A percentile compares a stretch with the other conserved stretches of the same genome.
Conservation (phyloP, 2,329 filamentous ascomycete species). For the Seiridium cupressi region DNA sequence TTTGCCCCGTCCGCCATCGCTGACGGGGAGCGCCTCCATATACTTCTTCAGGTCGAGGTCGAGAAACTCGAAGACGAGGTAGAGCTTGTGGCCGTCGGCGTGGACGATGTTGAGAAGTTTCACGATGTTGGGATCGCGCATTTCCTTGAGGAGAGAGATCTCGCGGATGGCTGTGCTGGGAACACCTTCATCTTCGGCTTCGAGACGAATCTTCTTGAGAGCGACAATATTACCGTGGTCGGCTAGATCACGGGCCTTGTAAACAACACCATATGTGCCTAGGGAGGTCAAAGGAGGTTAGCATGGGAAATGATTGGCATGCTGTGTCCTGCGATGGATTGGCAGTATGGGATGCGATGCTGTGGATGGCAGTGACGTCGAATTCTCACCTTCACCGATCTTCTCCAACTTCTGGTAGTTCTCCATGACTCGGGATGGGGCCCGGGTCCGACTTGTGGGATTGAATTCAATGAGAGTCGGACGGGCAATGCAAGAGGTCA, state of each 20-base stretch:
- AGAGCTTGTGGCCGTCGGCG: conserved; percentile 91
- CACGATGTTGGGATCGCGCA: conserved; percentile 90
- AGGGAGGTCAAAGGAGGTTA: neutral
- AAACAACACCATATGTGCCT: conserved; percentile 95
- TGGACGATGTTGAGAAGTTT: conserved; percentile 89
- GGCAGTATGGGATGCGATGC: neutral
- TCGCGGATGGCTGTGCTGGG: conserved; percentile 92
- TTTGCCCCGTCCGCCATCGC: conserved; percentile 82
- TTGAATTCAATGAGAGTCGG: neutral
- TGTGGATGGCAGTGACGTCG: too few species aligned
- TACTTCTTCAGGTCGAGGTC: conserved; percentile 94
- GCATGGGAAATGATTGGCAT: neutral
- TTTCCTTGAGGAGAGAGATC: conserved; percentile 91
- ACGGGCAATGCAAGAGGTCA: neutral
- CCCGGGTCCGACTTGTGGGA: neutral
- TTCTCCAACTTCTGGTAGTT: conserved; percentile 97
- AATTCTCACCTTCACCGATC: conserved; percentile 79
- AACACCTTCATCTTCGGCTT: conserved; percentile 92
- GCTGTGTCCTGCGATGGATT: neutral
- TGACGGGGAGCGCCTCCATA: conserved; percentile 86
- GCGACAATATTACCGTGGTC: conserved; percentile 84
- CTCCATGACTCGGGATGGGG: conserved; percentile 59
- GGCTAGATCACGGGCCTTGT: conserved; percentile 85
- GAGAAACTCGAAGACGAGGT: conserved; percentile 89
- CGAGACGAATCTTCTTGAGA: conserved; percentile 92